Evolutionary conservation across 1,284 basidiomycete species (phyloP).

Genomic region (Marasmius sp.): DNA sequence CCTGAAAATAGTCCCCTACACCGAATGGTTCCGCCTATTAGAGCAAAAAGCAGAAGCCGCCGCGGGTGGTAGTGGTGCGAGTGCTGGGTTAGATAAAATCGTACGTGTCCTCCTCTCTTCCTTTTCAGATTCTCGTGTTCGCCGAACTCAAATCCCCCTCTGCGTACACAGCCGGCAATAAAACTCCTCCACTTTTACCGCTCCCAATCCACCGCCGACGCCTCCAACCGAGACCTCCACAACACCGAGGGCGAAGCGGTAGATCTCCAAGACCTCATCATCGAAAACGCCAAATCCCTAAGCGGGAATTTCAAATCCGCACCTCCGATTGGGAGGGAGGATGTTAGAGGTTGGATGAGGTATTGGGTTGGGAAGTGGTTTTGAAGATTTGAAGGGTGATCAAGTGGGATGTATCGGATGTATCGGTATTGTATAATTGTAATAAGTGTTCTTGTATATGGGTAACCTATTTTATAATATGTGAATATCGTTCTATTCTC

Average conservation of each 20-base stretch:
- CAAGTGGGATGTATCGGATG: too few relatives aligned
- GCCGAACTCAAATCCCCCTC: too few relatives aligned
- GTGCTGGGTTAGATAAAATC: not conserved
- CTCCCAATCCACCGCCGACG: not conserved
- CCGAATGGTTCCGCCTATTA: constrained; percentile 22
- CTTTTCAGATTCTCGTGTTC: too few relatives aligned
- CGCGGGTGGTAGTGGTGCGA: not conserved
- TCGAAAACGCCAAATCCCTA: not conserved
- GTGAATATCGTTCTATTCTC: too few relatives aligned
- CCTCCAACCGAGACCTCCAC: not conserved
- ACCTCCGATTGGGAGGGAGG: not conserved
- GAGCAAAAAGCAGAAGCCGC: constrained; percentile 10
- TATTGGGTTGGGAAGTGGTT: not conserved
- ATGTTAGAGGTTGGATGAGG: not conserved
- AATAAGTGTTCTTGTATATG: too few relatives aligned
- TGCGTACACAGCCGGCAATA: not conserved
- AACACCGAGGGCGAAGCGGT: too few relatives aligned
- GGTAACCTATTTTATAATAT: too few relatives aligned
- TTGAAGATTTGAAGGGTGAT: too few relatives aligned
- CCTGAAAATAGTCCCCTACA: constrained; percentile 22
- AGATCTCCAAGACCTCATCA: not conserved
- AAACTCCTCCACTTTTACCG: not conserved
- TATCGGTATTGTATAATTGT: too few relatives aligned
- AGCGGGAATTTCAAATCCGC: not conserved
- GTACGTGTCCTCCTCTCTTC: not conserved